Conservation (phyloP, 2,329 filamentous ascomycete genomes). For the Trichoderma koningii region DNA sequence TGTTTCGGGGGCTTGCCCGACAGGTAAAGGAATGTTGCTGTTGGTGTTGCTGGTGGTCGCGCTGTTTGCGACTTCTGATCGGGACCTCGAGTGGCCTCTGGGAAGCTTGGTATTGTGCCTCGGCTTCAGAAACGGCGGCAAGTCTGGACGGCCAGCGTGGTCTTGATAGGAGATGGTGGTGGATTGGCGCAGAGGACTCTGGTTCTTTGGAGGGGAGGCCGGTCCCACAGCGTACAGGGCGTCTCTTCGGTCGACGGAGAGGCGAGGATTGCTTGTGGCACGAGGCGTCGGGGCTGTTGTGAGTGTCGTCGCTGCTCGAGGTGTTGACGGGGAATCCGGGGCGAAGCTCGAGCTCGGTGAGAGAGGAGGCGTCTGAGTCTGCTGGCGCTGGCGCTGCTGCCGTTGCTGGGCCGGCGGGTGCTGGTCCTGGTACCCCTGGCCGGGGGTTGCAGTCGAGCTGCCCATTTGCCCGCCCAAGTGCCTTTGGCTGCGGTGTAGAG, state of each 20-base stretch:
- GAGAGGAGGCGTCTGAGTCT: constrained; percentile 24
- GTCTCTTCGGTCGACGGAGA: constrained; percentile 32
- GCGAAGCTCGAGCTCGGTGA: constrained; percentile 26
- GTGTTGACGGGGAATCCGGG: constrained; percentile 23
- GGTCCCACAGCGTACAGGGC: constrained; percentile 34
- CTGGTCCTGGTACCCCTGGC: constrained; percentile 23
- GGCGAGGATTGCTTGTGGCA: constrained; percentile 26
- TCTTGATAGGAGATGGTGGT: constrained; percentile 36
- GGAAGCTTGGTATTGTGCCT: constrained; percentile 21
- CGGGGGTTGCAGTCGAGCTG: constrained; percentile 26
- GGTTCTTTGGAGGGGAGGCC: constrained; percentile 35
- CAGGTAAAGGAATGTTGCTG: constrained; percentile 14
- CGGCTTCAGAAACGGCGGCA: constrained; percentile 21
- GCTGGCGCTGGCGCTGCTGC: background rate
- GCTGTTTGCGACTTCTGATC: constrained; percentile 14
- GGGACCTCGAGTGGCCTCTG: constrained; percentile 24
- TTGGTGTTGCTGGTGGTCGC: background rate
- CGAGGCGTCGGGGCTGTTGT: constrained; percentile 29
- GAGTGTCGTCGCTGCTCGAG: constrained; percentile 24
- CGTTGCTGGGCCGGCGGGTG: no score
- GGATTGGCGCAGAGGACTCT: constrained; percentile 39
- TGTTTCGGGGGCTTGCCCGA: background rate
- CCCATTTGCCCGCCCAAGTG: constrained; percentile 19
- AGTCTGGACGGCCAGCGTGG: constrained; percentile 19
- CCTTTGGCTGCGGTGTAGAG: constrained; percentile 23